A percentile compares a stretch with the other conserved stretches of the same genome.
phyloP scores from a whole-genome alignment of 129 eudicot species.

The Smallanthus sonchifolius region DNA sequence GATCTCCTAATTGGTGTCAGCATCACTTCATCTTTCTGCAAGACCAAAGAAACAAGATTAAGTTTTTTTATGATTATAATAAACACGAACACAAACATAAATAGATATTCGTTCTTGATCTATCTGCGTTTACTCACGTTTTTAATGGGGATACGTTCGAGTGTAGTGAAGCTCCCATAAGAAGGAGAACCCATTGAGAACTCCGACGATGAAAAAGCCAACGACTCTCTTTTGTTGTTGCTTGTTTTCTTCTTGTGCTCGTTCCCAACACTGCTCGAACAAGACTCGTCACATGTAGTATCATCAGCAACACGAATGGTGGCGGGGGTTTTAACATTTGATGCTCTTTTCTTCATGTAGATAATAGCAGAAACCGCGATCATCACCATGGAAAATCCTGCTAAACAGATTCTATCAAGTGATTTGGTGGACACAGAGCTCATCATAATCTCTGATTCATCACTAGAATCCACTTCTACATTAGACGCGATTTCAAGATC shows the following conservation, averaged over 20 bases:
- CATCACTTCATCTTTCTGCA: slow-evolving; percentile 66
- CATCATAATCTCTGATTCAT: slow-evolving; percentile 12
- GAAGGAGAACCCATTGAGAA: slow-evolving; percentile 49
- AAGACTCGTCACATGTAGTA: slow-evolving; percentile 39
- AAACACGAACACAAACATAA: background rate
- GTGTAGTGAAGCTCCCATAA: slow-evolving; percentile 96
- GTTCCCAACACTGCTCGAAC: slow-evolving; percentile 62
- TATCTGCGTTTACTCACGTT: slow-evolving; percentile 36
- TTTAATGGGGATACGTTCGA: slow-evolving; percentile 55
- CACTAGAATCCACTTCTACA: background rate
- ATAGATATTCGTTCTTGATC: background rate
- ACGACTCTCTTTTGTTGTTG: slow-evolving; percentile 57
- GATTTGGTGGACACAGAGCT: background rate
- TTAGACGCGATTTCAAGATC: slow-evolving; percentile 20
- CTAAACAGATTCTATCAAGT: slow-evolving; percentile 21
- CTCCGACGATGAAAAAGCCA: slow-evolving; percentile 69
- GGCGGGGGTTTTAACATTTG: background rate
- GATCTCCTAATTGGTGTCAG: slow-evolving; percentile 91
- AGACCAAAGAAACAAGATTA: slow-evolving; percentile 36
- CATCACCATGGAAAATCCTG: slow-evolving; percentile 22
- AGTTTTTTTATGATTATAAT: background rate
- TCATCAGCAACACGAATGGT: slow-evolving; percentile 27
- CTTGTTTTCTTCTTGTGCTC: slow-evolving; percentile 45
- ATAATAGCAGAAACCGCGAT: slow-evolving; percentile 19
- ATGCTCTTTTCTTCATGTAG: slow-evolving; percentile 20